A percentile compares a stretch with the other conserved stretches of the same genome.
Conservation (phyloP, 371 early-diverging fungal genomes). For the Apophysomyces elegans region DNA sequence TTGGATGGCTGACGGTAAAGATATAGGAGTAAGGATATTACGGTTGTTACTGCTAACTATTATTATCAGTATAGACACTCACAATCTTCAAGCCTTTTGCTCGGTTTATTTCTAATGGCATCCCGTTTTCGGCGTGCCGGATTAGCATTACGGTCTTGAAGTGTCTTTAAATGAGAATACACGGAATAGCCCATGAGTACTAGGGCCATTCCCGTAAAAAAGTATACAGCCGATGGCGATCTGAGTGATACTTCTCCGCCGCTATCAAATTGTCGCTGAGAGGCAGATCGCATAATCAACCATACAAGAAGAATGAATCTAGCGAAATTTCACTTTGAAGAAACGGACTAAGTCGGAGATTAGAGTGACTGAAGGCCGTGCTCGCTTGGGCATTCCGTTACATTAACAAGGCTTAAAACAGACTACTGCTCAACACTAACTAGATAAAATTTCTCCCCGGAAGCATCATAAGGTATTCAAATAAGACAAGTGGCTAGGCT, state of each 20-base stretch:
- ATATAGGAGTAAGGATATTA: not conserved
- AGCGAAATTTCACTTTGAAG: not conserved
- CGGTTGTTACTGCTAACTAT: not conserved
- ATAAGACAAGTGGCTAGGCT: too few relatives aligned
- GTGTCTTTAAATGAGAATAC: constrained; percentile 57
- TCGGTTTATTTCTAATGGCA: constrained; percentile 27
- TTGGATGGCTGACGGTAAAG: constrained; percentile 45
- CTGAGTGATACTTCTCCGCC: not conserved
- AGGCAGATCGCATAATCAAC: constrained; percentile 3
- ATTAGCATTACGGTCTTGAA: constrained; percentile 33
- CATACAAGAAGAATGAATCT: not conserved
- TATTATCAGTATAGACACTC: constrained; percentile 11
- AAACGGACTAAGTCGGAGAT: too few relatives aligned
- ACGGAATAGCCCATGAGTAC: constrained; percentile 65
- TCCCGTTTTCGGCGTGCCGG: constrained; percentile 23
- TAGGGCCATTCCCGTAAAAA: constrained; percentile 53
- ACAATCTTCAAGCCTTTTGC: constrained; percentile 59
- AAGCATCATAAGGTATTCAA: too few relatives aligned
- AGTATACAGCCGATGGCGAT: constrained; percentile 32
- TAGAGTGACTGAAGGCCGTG: too few relatives aligned
- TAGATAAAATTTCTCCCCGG: not conserved
- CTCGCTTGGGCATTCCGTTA: too few relatives aligned
- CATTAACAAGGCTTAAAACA: not conserved
- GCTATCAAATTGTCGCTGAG: not conserved
- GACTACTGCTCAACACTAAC: not conserved